A percentile compares a stretch with the other conserved stretches of the same genome.
Evolutionary conservation across 2,329 filamentous ascomycete species (phyloP).

Genomic region (Colletotrichum liaoningense): DNA sequence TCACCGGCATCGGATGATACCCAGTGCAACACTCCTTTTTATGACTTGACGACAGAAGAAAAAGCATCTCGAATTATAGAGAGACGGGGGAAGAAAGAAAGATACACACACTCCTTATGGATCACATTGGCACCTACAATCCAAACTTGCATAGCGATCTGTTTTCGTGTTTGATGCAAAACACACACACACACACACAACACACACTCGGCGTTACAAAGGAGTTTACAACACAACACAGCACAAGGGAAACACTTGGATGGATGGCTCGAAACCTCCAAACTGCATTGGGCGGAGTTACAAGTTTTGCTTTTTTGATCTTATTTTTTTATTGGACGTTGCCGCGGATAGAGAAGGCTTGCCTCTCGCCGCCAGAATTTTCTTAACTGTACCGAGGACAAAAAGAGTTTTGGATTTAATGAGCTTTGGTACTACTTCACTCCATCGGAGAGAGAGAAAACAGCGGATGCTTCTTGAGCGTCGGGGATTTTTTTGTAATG

Average conservation of each 20-base stretch:
- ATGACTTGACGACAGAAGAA: slow-evolving; percentile 47
- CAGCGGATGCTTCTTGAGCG: neutral
- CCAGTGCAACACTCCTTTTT: slow-evolving; percentile 50
- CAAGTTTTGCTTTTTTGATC: neutral
- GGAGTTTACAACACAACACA: slow-evolving; percentile 12
- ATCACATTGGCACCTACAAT: slow-evolving; percentile 47
- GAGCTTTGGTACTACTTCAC: neutral
- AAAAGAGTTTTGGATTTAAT: slow-evolving; percentile 30
- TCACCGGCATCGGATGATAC: slow-evolving; percentile 32
- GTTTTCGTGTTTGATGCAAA: slow-evolving; percentile 44
- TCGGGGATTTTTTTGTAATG: slow-evolving; percentile 14
- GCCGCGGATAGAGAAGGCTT: slow-evolving; percentile 3
- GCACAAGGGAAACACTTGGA: slow-evolving; percentile 5
- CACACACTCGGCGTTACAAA: slow-evolving; percentile 23
- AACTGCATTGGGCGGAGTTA: slow-evolving; percentile 36
- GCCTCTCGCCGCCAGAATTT: slow-evolving; percentile 1
- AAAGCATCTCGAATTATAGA: slow-evolving; percentile 32
- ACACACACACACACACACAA: slow-evolving; percentile 19
- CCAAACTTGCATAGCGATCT: slow-evolving; percentile 67
- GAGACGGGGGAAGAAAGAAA: neutral
- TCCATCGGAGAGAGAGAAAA: neutral
- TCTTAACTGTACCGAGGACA: neutral
- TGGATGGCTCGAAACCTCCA: neutral
- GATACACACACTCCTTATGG: slow-evolving; percentile 34
- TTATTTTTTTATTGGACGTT: neutral